These are phyloP conservation scores for Erodium texanum DNA, from an alignment of 441 rosid species.

Conservation along the genomic window DNA sequence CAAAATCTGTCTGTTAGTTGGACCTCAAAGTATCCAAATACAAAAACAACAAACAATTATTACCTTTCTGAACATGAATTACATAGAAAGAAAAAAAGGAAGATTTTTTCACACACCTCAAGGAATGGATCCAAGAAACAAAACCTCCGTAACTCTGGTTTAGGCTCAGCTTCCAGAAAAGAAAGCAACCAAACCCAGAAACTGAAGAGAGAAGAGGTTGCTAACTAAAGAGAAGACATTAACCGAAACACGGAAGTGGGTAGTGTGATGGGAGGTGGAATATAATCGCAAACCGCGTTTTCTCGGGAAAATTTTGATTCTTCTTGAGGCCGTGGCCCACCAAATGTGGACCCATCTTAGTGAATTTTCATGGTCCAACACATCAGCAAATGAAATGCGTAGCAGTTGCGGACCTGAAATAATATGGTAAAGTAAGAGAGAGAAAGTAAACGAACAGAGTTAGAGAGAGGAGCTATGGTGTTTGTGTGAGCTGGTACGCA, in stretches of 20 bases:
- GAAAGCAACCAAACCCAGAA: neutral
- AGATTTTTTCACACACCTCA: neutral
- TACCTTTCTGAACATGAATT: neutral
- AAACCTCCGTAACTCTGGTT: neutral
- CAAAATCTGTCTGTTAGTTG: neutral
- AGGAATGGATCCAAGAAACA: neutral
- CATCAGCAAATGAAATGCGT: neutral
- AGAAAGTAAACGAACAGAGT: neutral
- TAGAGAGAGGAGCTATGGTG: neutral
- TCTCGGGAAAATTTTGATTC: neutral
- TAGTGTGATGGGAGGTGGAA: neutral
- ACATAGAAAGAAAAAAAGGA: neutral
- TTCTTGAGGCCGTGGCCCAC: neutral
- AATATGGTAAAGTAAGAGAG: neutral
- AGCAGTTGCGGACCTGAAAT: neutral
- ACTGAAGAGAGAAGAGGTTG: neutral
- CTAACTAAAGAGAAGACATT: neutral
- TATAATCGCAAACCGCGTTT: neutral
- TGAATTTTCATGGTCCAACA: neutral
- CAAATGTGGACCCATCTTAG: neutral
- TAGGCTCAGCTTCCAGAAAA: neutral
- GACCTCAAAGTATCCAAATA: neutral
- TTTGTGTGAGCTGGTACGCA: constrained; percentile 3
- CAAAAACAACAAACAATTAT: neutral
- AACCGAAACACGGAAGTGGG: constrained; percentile 1